Conservation (phyloP, 1,284 basidiomycete species). For the Sporisorium iseilematis-ciliati region DNA sequence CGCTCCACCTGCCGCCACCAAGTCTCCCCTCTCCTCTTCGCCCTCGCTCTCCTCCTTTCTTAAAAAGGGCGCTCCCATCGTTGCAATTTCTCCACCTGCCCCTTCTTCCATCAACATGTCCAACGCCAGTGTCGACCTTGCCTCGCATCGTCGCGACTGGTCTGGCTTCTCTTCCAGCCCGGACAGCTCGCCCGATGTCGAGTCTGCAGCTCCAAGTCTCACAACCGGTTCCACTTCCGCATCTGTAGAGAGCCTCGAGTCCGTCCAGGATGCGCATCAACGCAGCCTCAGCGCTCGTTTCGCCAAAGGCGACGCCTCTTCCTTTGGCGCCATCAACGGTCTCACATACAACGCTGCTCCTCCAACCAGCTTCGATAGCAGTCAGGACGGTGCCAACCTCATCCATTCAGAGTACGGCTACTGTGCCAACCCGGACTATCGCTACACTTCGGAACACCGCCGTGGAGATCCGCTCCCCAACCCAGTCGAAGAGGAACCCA, state of each 20-base stretch:
- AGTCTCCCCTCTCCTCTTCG: constrained; percentile 28
- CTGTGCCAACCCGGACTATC: constrained; percentile 79
- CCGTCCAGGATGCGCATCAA: constrained; percentile 50
- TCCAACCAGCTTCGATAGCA: constrained; percentile 48
- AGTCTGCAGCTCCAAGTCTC: constrained; percentile 58
- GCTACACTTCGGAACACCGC: constrained; percentile 77
- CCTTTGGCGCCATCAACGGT: constrained; percentile 14
- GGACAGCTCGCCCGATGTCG: constrained; percentile 45
- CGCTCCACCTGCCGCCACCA: constrained; percentile 5
- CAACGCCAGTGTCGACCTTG: constrained; percentile 8
- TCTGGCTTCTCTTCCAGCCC: constrained; percentile 27
- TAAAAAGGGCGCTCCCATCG: constrained; percentile 53
- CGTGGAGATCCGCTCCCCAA: constrained; percentile 54
- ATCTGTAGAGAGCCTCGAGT: constrained; percentile 58
- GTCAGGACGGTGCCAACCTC: constrained; percentile 57
- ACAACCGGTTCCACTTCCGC: constrained; percentile 63
- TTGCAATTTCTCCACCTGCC: constrained; percentile 43
- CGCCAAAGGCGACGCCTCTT: constrained; percentile 22
- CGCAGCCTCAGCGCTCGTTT: constrained; percentile 35
- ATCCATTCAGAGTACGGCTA: constrained; percentile 86
- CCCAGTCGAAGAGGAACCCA: constrained; percentile 77
- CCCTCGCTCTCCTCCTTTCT: constrained; percentile 40
- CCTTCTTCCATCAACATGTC: constrained; percentile 27
- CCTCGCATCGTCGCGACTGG: constrained; percentile 22
- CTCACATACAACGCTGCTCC: constrained; percentile 26